Base-by-base conservation (phyloP, 768 basidiomycete species). In the Boletellus ananiceps region DNA sequence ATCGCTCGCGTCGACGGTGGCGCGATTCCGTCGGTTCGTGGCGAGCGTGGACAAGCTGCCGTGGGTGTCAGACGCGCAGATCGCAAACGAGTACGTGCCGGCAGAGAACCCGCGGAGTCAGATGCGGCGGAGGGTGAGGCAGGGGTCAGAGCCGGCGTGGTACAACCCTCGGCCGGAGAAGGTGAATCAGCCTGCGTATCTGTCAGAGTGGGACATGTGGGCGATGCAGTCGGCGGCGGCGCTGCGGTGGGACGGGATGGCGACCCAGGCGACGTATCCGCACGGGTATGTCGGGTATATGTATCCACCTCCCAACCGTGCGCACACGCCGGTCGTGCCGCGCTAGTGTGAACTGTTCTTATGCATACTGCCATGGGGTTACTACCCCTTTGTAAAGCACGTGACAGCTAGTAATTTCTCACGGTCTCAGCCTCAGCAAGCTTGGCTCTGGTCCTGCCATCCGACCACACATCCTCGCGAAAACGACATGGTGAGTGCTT, bases 401-500 rank as follows among this genome's bases (percentile, higher is more conserved):
- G 49, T 60, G 57, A 31, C 33, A 21, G 18, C 19, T 51, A 12
- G 11, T 25, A 6, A 14, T 8, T 0, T 65, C 65, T 34, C 63
- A 65, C 63, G 60, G 21, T 43, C 16, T 40, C 43, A 60, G 54
- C 57, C 62, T 49, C 14, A 32, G 38, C 39, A 15, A 42, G 37
- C 40, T 38, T 34, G 8, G 25, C 51, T 47, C 41, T 44, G 14
- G 52, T 40, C 52, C 51, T 34, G 48, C 56, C 44, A 46, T 21
- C 52, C 54, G 47, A 50, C 58, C 52, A 58, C 52, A 56, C 52
- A 62, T 59, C 62, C 58, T 66, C 65, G 65, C 66, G 57, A 59
- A 60, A 59, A 60, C 69, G 65, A 69, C 37, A 78, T 77, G 76
- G 76, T 77, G 67, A 75, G 76, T 75, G 29, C 11, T 48, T 27